Percentiles rank a stretch among this genome's conserved stretches.
Conservation (phyloP, 106 monocot species). For the Ottelia alismoides region DNA sequence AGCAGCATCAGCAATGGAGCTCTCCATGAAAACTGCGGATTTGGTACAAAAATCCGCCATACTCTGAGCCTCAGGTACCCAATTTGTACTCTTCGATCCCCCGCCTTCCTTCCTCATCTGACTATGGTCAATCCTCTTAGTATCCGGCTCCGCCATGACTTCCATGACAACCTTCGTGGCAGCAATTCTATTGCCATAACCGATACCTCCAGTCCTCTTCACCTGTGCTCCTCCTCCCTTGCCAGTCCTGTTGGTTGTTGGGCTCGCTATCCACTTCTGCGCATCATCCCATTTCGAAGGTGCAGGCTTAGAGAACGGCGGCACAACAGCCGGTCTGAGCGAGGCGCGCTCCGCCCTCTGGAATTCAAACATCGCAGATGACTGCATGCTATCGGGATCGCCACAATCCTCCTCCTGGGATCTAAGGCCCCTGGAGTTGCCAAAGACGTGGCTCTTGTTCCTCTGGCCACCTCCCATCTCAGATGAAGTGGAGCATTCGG, state of each 20-base stretch:
- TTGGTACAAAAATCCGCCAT: constrained; percentile 21
- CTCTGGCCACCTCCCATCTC: no score
- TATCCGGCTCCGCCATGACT: constrained; percentile 42
- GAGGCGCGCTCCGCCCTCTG: constrained; percentile 31
- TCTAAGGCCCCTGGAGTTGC: constrained; percentile 6
- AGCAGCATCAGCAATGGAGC: constrained; percentile 30
- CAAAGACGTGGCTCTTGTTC: constrained; percentile 6
- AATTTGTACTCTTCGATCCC: constrained; percentile 20
- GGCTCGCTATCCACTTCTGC: constrained; percentile 92
- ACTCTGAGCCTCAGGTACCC: constrained; percentile 21
- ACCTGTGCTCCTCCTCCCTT: constrained; percentile 14
- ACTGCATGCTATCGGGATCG: no score
- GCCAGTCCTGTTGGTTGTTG: constrained; percentile 28
- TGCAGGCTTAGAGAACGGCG: constrained; percentile 51
- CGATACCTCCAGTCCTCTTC: constrained; percentile 26
- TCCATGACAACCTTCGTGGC: constrained; percentile 38
- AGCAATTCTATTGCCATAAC: constrained; percentile 9
- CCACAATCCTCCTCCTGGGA: no score
- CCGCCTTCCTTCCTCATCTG: constrained; percentile 31
- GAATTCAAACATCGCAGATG: constrained; percentile 56
- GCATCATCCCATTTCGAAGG: constrained; percentile 97
- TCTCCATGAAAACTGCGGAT: constrained; percentile 14
- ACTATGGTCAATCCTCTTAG: constrained; percentile 43
- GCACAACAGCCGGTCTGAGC: constrained; percentile 23
- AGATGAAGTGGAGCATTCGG: no score